Base-by-base conservation (phyloP, 352 stramenopile species). In the Phytopythium mirpurense region DNA sequence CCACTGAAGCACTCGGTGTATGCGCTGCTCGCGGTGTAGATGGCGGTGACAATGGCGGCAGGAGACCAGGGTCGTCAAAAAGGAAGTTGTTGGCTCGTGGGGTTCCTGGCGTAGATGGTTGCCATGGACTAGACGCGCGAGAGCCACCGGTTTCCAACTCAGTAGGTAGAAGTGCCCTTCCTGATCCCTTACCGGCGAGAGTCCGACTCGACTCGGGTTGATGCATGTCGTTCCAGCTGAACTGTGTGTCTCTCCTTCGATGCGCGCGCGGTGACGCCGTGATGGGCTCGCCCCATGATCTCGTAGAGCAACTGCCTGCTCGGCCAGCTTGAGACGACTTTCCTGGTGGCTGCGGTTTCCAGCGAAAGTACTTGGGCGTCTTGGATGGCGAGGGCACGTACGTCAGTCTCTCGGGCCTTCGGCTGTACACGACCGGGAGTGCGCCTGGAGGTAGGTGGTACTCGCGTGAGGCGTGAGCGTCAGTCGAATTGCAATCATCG, bases 341-440 rank as follows among this genome's bases (percentile, higher is more conserved):
- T 32, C 7, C 21, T 44, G 57, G 51, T 18, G 36, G 35, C 11
- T 72, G 60, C 3, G 59, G 67, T 31, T 82, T 85, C 78, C 73
- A 88, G 19, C 74, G 69, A 51, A 86, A 88, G 54, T 88, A 88
- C 47, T 74, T 62, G 0, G 75, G 78, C 0, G 75, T 86, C 27
- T 74, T 70, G 7, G 72, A 68, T 11, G 78, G 74, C 1, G 47
- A 66, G 11, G 68, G 57, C 1, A 73, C 41, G 57, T 83, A 86
- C 5, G 36, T 27, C 7, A 31, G 38, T 42, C 80, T 86, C 24
- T 76, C 55, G 0, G 62, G 57, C 2, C 72, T 62, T 3, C 68
- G 63, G 29, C 71, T 84, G 11, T 71, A 63, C 15, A 88, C 60
- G 31, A 72, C 65, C n/a, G 78, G 78, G 2, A 88, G 62, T n/a